phyloP scores from a whole-genome alignment of 257 asterid genomes.

The Jaltomata sinuosa region DNA sequence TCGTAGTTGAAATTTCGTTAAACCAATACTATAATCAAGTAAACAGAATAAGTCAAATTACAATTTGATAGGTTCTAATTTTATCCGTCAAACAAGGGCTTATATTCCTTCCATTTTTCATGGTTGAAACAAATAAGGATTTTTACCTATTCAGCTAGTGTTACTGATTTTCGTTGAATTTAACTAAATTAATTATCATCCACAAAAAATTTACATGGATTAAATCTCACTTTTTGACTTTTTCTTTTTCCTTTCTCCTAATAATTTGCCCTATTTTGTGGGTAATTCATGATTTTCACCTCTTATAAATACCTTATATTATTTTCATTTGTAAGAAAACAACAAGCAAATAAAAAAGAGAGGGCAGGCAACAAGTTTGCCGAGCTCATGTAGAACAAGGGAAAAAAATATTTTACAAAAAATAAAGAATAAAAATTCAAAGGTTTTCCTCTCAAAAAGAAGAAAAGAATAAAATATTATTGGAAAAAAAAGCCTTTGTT shows the following conservation, averaged over 20 bases:
- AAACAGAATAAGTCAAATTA: too few relatives aligned
- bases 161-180: background rate
- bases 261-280: background rate
- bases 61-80: background rate
- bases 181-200: background rate
- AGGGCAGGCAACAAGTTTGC: constrained; percentile 4
- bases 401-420: background rate
- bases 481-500: background rate
- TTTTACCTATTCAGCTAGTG: background rate
- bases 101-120: background rate
- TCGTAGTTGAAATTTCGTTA: too few relatives aligned
- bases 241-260: background rate
- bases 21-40: background rate
- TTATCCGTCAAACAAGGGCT: background rate
- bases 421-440: background rate
- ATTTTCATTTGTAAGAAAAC: background rate
- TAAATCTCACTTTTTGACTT: background rate
- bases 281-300: background rate
- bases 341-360: background rate
- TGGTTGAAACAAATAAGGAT: background rate
- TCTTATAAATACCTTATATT: background rate
- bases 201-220: background rate
- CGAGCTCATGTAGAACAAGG: background rate
- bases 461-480: too few relatives aligned
- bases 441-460: background rate